phyloP scores from a whole-genome alignment of 2,329 filamentous ascomycete genomes.

The Nemania sp. region DNA sequence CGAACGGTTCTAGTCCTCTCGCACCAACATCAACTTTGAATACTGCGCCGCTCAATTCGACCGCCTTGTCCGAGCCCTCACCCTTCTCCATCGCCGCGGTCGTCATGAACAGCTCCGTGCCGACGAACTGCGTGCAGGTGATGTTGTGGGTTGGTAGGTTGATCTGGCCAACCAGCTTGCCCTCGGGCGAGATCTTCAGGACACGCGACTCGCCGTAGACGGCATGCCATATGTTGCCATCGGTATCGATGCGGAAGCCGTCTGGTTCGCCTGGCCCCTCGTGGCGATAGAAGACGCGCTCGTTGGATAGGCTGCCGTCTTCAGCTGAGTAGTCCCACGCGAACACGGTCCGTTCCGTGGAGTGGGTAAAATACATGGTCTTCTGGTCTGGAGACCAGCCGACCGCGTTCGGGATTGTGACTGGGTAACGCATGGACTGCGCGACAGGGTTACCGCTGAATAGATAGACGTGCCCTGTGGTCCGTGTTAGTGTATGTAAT shows the following conservation, averaged over 20 bases:
- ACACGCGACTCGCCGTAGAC: slow-evolving; percentile 84
- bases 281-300: slow-evolving; percentile 79
- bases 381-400: slow-evolving; percentile 80
- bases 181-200: slow-evolving; percentile 76
- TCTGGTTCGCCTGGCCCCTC: slow-evolving; percentile 77
- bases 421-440: slow-evolving; percentile 66
- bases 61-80: slow-evolving; percentile 71
- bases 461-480: slow-evolving; percentile 76
- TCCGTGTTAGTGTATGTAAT: slow-evolving; percentile 21
- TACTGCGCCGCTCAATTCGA: slow-evolving; percentile 75
- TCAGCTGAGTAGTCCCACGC: slow-evolving; percentile 77
- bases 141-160: slow-evolving; percentile 81
- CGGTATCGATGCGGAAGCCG: slow-evolving; percentile 84
- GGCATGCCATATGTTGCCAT: slow-evolving; percentile 90
- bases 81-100: slow-evolving; percentile 75
- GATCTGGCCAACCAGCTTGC: slow-evolving; percentile 79
- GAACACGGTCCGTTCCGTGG: slow-evolving; percentile 75
- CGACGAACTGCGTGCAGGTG: slow-evolving; percentile 85
- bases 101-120: slow-evolving; percentile 81
- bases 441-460: slow-evolving; percentile 71
- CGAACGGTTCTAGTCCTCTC: slow-evolving; percentile 70
- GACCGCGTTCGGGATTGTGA: slow-evolving; percentile 87
- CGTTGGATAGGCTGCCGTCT: slow-evolving; percentile 73
- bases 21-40: slow-evolving; percentile 84
- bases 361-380: slow-evolving; percentile 87